Evolutionary conservation across 106 monocot species (phyloP), one percentile per base, ranked within the genome.

Genomic region (Gastrodia elata): DNA sequence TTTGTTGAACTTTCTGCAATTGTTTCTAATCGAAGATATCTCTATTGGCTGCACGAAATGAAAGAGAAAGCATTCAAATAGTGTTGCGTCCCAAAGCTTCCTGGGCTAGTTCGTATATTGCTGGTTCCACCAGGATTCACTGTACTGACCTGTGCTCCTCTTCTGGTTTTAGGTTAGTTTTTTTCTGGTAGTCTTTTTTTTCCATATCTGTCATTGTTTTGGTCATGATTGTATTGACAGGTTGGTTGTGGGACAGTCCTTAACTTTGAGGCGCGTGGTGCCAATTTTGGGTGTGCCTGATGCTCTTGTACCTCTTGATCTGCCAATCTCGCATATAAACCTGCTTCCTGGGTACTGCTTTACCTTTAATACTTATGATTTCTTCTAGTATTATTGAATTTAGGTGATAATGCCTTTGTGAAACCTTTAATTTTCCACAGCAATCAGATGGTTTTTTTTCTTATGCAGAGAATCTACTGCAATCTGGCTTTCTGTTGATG

Each of bases 221-320:
- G 26, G 59, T 75, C 8, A n/a, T 68, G 38, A 38, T 72, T 7
- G 27, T 30, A 75, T 57, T 82, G 52, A 70, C 79, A 95, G 97
- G 77, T 76, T 97, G 77, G 71, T 77, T 20, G 84, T 85, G 73
- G 97, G 93, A 11, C 77, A 87, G 64, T 84, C 90, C 18, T 52
- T 97, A 77, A 88, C 88, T 49, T 64, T 93, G 76, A 80, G 90
- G 16, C 85, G 77, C 30, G 97, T 97, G 83, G 80, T 91, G 43
- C 83, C 92, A 77, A 81, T 97, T 56, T 85, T 97, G 91, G 92
- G 97, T 76, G 93, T 97, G 61, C 97, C 97, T 78, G 97, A 97
- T 90, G 97, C 97, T 86, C 97, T 97, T 81, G 90, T 87, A 68
- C 97, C 97, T 79, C 90, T 97, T 86, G 93, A 90, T 84, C 73